Conservation (phyloP, 2,329 filamentous ascomycete genomes). For the Fusarium foetens region DNA sequence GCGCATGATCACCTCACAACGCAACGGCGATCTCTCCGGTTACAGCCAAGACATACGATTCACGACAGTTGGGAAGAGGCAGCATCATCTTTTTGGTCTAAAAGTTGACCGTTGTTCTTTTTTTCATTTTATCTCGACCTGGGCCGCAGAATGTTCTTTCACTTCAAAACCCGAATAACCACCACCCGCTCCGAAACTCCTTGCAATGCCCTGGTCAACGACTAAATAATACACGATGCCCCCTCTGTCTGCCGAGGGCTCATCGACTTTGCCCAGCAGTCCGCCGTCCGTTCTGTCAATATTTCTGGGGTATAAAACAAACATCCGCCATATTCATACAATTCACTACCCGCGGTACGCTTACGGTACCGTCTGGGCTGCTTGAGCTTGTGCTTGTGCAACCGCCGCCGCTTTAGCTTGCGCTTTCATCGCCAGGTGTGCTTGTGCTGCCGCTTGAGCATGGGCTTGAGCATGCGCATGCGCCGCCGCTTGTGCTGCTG, state of each 20-base stretch:
- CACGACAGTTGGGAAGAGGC: slow-evolving; percentile 1
- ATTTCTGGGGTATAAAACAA: slow-evolving; percentile 43
- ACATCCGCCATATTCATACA: slow-evolving; percentile 44
- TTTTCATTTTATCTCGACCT: slow-evolving; percentile 39
- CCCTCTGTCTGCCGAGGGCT: not conserved
- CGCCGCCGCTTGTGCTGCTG: slow-evolving; percentile 31
- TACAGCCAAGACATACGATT: not conserved
- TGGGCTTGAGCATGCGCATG: slow-evolving; percentile 46
- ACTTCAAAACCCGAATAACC: slow-evolving; percentile 42
- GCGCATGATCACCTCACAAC: slow-evolving; percentile 25
- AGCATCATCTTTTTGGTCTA: slow-evolving; percentile 18
- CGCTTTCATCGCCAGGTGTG: slow-evolving; percentile 41
- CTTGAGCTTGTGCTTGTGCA: slow-evolving; percentile 34
- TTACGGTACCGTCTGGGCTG: slow-evolving; percentile 33
- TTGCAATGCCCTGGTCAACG: slow-evolving; percentile 48
- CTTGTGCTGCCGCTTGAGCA: slow-evolving; percentile 44
- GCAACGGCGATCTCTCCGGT: not conserved
- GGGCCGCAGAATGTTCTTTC: slow-evolving; percentile 39
- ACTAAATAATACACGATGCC: slow-evolving; percentile 41
- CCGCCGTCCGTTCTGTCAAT: slow-evolving; percentile 24
- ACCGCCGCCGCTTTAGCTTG: slow-evolving; percentile 38
- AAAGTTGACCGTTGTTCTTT: slow-evolving; percentile 35
- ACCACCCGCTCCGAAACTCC: slow-evolving; percentile 51
- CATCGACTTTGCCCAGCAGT: slow-evolving; percentile 17
- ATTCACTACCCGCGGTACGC: slow-evolving; percentile 6